A percentile compares a stretch with the other conserved stretches of the same genome.
Conservation (phyloP, 192 early-diverging fungal genomes). For the Coemansia sp. region DNA sequence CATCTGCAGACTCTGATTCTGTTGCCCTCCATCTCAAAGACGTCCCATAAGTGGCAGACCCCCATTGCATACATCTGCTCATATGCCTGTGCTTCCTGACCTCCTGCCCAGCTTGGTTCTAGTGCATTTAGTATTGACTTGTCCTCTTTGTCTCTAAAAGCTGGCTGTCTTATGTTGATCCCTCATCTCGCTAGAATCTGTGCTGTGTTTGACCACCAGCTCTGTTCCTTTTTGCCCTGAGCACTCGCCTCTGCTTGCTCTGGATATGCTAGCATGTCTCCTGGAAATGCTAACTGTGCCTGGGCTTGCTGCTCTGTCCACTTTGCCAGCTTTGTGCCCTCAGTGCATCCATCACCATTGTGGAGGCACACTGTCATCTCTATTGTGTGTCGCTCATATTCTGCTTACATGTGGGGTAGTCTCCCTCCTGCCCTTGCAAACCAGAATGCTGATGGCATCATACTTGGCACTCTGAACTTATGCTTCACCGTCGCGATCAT, state of each 20-base stretch:
- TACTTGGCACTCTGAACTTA: background rate
- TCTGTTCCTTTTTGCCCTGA: background rate
- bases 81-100: background rate
- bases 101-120: background rate
- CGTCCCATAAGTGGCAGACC: background rate
- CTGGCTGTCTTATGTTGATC: background rate
- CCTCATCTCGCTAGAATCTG: background rate
- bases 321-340: background rate
- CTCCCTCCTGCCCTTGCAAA: background rate
- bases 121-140: background rate
- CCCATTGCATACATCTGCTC: background rate
- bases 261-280: conserved; percentile 2
- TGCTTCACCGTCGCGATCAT: background rate
- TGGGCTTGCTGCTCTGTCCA: background rate
- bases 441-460: background rate
- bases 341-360: background rate
- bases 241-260: background rate
- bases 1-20: background rate
- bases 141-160: background rate
- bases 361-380: background rate
- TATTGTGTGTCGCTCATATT: background rate
- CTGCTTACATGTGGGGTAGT: background rate
- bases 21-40: background rate
- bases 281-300: background rate
- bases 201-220: background rate